Base-by-base conservation (phyloP, 2,329 filamentous ascomycete species). In the Shiraia sp. region DNA sequence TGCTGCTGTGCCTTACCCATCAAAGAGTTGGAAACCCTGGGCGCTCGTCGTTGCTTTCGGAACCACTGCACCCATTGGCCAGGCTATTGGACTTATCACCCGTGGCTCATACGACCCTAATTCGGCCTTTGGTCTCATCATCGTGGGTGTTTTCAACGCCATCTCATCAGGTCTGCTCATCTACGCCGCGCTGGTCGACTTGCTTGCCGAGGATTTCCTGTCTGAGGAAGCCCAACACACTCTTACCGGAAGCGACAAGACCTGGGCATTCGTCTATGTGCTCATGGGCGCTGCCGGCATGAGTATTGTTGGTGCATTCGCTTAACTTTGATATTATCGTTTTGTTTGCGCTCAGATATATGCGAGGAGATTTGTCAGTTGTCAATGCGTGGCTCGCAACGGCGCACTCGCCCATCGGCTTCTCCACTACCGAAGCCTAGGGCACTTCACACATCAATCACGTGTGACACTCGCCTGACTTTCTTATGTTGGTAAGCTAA, bases 131-230 rank as follows among this genome's bases (percentile, higher is more conserved):
- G 82, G 81, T 23, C 63, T 86, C 19, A 82, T 86, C 44, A 77
- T 85, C 35, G 81, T 85, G 9, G 82, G 82, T 32, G 63, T 81
- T 1, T 85, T 85, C 66, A 86, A 86, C 54, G 80, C 82, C 17
- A 84, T 86, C 73, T 84, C 81, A 1, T 82, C 68, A 17, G 81
- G 81, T 59, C 72, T 84, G 19, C 63, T 84, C 6, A 76, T 84
- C 36, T 85, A 83, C 55, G 81, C 81, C 28, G 79, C 82, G 2
- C 69, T 85, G 6, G 82, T 86, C 2, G 82, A 86, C 59, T 66
- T 86, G 22, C 66, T 86, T 25, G 81, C 80, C 4, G 81, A 85
- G 54, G 82, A 86, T 57, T 86, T 86, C 68, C 69, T 86, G 13
- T 83, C 80, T 0, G 67, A 71, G 27, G 68, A 70, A 42, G 66